Conservation (phyloP, 139 green algal species). For the Tetradesmus obliquus region DNA sequence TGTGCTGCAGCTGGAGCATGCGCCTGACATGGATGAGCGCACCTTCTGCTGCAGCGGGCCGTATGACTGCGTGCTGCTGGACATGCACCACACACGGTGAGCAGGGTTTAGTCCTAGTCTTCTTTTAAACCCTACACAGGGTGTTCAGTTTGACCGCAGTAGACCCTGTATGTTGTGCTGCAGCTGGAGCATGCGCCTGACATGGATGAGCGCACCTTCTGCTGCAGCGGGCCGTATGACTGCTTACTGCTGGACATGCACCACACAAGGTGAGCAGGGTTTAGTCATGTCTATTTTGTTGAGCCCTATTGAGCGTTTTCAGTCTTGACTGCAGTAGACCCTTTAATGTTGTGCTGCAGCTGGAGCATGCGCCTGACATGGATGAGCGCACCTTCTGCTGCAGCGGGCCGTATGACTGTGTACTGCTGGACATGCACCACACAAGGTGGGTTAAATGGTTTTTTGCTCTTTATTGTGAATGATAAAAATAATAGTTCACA, state of each 20-base stretch:
- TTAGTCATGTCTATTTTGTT: too few species aligned
- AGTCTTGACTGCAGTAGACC: too few species aligned
- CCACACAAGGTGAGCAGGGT: conserved; percentile 13
- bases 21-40: conserved; percentile 8
- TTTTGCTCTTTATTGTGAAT: conserved; percentile 1
- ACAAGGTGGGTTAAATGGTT: neutral
- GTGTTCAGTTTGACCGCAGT: too few species aligned
- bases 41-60: conserved; percentile 50
- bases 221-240: conserved; percentile 58
- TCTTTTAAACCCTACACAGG: too few species aligned
- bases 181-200: conserved; percentile 38
- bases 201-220: conserved; percentile 26
- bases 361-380: conserved; percentile 36
- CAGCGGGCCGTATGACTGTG: conserved; percentile 58
- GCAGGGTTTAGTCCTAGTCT: too few species aligned
- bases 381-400: conserved; percentile 33
- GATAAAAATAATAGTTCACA: too few species aligned
- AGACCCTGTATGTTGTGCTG: conserved; percentile 44
- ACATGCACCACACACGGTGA: conserved; percentile 56
- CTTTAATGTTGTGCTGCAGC: conserved; percentile 36
- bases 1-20: conserved; percentile 47
- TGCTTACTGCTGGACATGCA: conserved; percentile 73
- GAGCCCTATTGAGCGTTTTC: too few species aligned
- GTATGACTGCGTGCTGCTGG: conserved; percentile 70
- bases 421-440: conserved; percentile 71